These are phyloP conservation scores for Carex cristatella DNA, from an alignment of 176 grass and related monocot species.

Conservation along the genomic window DNA sequence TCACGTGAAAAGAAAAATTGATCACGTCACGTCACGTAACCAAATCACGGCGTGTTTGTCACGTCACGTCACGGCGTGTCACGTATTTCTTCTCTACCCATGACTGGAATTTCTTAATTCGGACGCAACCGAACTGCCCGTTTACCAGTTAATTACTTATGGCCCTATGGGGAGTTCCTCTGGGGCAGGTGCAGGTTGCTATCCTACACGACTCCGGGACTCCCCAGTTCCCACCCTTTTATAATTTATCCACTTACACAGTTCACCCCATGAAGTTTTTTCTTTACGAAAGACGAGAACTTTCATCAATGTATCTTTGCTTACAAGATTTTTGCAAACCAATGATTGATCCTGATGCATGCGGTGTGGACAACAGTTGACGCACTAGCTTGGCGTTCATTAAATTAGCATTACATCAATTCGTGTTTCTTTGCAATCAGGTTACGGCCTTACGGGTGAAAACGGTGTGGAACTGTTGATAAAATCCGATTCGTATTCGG, in stretches of 20 bases:
- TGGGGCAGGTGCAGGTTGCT: no score
- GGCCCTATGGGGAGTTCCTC: not conserved
- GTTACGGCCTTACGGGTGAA: no score
- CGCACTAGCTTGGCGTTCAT: no score
- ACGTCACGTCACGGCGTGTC: no score
- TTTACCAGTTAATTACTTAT: not conserved
- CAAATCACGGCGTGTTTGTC: no score
- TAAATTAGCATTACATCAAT: not conserved
- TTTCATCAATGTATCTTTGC: not conserved
- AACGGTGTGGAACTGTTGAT: no score
- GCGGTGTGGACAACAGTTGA: no score
- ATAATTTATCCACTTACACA: not conserved
- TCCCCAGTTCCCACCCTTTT: not conserved
- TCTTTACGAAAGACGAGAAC: not conserved
- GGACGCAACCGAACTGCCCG: not conserved
- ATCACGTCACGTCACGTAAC: no score
- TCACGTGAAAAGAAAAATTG: no score
- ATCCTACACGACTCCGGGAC: no score
- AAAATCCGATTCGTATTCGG: no score
- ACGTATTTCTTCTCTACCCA: no score
- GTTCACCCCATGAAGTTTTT: not conserved
- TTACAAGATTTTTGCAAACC: not conserved
- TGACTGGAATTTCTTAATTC: conserved; percentile 9
- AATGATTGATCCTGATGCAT: not conserved
- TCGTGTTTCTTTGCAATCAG: not conserved